phyloP scores from a whole-genome alignment of 2,329 filamentous ascomycete genomes.

The Shiraia sp. region DNA sequence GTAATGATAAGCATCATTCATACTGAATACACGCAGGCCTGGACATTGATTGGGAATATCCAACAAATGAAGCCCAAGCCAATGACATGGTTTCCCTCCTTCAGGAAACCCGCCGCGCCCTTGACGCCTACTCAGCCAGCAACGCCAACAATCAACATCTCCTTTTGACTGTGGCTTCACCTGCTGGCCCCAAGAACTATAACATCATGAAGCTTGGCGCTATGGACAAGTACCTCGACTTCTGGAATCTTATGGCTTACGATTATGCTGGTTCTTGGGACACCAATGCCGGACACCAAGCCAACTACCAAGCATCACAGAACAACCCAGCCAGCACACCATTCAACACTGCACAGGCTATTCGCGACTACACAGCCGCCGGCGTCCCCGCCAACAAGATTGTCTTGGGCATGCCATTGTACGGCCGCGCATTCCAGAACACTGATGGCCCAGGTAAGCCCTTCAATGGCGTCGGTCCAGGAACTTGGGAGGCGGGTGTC shows the following conservation, averaged over 20 bases:
- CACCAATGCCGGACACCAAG: slow-evolving; percentile 36
- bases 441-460: slow-evolving; percentile 40
- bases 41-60: slow-evolving; percentile 46
- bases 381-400: slow-evolving; percentile 41
- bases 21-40: slow-evolving; percentile 21
- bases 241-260: slow-evolving; percentile 77
- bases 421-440: slow-evolving; percentile 41
- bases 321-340: slow-evolving; percentile 36
- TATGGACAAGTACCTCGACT: slow-evolving; percentile 55
- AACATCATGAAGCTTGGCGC: slow-evolving; percentile 46
- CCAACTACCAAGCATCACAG: slow-evolving; percentile 33
- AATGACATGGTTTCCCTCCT: slow-evolving; percentile 41
- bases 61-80: slow-evolving; percentile 34
- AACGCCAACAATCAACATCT: slow-evolving; percentile 48
- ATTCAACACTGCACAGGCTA: slow-evolving; percentile 37
- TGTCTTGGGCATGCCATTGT: slow-evolving; percentile 43
- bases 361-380: slow-evolving; percentile 35
- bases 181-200: slow-evolving; percentile 51
- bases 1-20: background rate
- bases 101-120: slow-evolving; percentile 33
- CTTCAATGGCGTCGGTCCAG: slow-evolving; percentile 35
- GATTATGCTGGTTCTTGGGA: slow-evolving; percentile 62
- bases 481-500: slow-evolving; percentile 42
- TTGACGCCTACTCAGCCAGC: slow-evolving; percentile 47
- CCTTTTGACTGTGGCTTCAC: slow-evolving; percentile 52